Conservation (phyloP, 169 alveolate genomes). For the Amoebophrya sp. region DNA sequence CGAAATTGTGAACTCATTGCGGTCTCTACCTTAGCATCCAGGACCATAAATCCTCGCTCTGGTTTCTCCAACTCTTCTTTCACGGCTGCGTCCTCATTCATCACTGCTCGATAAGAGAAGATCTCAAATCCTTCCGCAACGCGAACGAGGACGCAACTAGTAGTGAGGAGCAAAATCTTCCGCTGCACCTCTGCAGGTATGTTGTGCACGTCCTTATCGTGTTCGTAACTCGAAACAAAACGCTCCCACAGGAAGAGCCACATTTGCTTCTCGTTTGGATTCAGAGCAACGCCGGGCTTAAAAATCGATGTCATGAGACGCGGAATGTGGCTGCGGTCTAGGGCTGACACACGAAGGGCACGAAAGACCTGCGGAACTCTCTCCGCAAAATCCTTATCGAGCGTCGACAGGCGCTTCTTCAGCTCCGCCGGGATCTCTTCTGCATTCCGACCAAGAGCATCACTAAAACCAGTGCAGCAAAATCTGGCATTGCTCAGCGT, state of each 20-base stretch:
- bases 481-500: not conserved
- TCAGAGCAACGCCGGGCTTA: not conserved
- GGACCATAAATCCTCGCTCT: not conserved
- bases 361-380: not conserved
- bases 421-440: not conserved
- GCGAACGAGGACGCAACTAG: not conserved
- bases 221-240: not conserved
- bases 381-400: not conserved
- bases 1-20: not conserved
- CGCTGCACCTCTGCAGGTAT: not conserved
- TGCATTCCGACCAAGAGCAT: not conserved
- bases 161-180: not conserved
- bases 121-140: not conserved
- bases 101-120: not conserved
- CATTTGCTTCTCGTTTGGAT: not conserved
- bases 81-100: not conserved
- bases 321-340: not conserved
- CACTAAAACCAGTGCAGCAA: not conserved
- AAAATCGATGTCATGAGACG: not conserved
- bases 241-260: not conserved
- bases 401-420: not conserved
- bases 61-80: not conserved
- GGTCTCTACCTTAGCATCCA: not conserved
- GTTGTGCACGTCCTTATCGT: not conserved
- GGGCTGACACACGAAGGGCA: not conserved